A percentile compares a stretch with the other conserved stretches of the same genome.
phyloP scores from a whole-genome alignment of 176 grass and related monocot genomes.

The Musa beccarii region DNA sequence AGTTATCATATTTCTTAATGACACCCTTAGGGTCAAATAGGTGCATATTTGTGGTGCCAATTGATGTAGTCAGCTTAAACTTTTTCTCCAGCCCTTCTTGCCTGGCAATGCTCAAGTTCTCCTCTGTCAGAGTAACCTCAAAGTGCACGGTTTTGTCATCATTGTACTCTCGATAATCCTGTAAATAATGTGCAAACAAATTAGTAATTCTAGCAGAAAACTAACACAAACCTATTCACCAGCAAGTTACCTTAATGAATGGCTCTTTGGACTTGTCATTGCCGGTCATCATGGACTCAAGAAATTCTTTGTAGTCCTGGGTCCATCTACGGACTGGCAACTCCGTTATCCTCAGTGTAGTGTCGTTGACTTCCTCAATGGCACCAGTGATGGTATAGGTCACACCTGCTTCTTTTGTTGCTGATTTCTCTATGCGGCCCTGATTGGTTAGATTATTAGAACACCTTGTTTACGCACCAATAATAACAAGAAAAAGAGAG shows the following conservation, averaged over 20 bases:
- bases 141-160: constrained; percentile 56
- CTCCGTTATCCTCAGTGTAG: constrained; percentile 53
- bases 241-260: constrained; percentile 53
- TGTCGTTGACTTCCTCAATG: constrained; percentile 42
- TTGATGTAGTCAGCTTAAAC: constrained; percentile 74
- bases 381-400: constrained; percentile 55
- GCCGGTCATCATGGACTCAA: constrained; percentile 24
- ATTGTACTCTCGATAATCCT: constrained; percentile 40
- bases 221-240: not conserved
- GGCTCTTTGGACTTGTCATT: constrained; percentile 35
- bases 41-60: constrained; percentile 88
- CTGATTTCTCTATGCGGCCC: constrained; percentile 53
- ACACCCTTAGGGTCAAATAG: constrained; percentile 59
- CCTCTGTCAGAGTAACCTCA: constrained; percentile 40
- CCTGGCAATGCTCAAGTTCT: constrained; percentile 57
- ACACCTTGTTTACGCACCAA: not conserved
- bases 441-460: not conserved
- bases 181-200: constrained; percentile 11
- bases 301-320: constrained; percentile 65
- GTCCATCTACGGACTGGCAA: constrained; percentile 72
- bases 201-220: not conserved
- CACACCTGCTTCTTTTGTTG: constrained; percentile 44
- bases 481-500: not conserved
- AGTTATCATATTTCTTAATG: constrained; percentile 71
- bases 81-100: constrained; percentile 88